These are phyloP conservation scores for Suhomyces yuchorum DNA, from an alignment of 1,139 yeast genomes.

Conservation along the genomic window DNA sequence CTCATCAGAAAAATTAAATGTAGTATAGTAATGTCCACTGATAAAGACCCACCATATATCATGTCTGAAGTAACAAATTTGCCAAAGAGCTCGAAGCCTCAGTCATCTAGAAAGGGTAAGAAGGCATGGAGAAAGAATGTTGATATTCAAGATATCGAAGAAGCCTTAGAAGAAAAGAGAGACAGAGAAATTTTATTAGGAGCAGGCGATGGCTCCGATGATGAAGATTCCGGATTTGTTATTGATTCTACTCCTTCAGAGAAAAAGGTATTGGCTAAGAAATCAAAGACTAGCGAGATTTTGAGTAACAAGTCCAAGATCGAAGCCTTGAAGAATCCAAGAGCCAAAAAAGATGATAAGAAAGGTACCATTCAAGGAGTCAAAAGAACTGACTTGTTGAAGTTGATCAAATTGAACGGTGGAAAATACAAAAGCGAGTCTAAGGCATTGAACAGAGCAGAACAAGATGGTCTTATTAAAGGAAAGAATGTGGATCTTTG, in stretches of 20 bases:
- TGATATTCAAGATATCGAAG: constrained; percentile 76
- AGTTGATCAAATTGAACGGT: constrained; percentile 80
- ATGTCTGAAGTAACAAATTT: constrained; percentile 9
- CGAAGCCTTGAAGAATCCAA: constrained; percentile 55
- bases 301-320: constrained; percentile 76
- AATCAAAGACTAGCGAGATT: constrained; percentile 73
- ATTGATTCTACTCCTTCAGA: constrained; percentile 49
- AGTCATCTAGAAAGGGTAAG: constrained; percentile 87
- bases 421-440: constrained; percentile 58
- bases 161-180: constrained; percentile 65
- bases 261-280: constrained; percentile 31
- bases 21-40: not conserved
- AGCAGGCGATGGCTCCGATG: constrained; percentile 32
- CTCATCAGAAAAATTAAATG: constrained; percentile 15
- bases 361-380: constrained; percentile 59
- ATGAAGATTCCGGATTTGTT: constrained; percentile 57
- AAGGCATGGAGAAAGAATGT: constrained; percentile 96
- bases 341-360: constrained; percentile 23
- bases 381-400: constrained; percentile 63
- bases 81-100: constrained; percentile 29
- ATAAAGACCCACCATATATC: not conserved
- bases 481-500: constrained; percentile 65
- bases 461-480: constrained; percentile 62
- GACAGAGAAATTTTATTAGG: constrained; percentile 73
- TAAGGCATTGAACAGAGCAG: constrained; percentile 52